These are phyloP conservation scores for Pezicula rhizophila DNA, from an alignment of 2,329 filamentous ascomycete genomes.

Conservation along the genomic window DNA sequence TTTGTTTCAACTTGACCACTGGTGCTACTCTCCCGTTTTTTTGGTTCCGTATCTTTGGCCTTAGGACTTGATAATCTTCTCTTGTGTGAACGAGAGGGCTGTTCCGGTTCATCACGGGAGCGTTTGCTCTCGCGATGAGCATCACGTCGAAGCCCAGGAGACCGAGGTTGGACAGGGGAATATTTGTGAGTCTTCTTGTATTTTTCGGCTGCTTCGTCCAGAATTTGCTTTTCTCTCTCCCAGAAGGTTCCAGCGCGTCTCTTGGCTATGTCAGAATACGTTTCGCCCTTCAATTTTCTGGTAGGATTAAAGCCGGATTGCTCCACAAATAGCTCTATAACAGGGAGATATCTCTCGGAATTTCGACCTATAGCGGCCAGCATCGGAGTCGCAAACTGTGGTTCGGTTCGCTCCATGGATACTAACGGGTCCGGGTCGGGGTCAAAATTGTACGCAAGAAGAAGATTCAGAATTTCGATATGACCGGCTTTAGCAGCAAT, in stretches of 20 bases:
- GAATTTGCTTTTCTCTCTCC: constrained; percentile 77
- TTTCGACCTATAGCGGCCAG: constrained; percentile 86
- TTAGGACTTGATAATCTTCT: constrained; percentile 19
- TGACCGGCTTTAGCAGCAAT: constrained; percentile 90
- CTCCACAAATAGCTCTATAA: constrained; percentile 72
- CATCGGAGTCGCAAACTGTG: constrained; percentile 84
- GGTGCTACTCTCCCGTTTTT: constrained; percentile 8
- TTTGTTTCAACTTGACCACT: neutral
- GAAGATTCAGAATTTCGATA: constrained; percentile 41
- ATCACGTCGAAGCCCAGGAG: constrained; percentile 38
- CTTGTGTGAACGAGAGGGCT: constrained; percentile 19
- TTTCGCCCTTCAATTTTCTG: constrained; percentile 64
- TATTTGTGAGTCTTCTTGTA: constrained; percentile 47
- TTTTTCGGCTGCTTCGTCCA: constrained; percentile 70
- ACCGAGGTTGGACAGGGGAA: constrained; percentile 41
- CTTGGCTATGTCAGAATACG: constrained; percentile 82
- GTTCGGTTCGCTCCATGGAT: constrained; percentile 31
- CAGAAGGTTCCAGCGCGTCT: constrained; percentile 80
- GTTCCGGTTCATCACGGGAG: constrained; percentile 15
- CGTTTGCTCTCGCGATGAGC: constrained; percentile 18
- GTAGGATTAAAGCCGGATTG: constrained; percentile 79
- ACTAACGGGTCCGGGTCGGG: constrained; percentile 63
- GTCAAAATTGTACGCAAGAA: constrained; percentile 47
- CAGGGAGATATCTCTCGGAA: constrained; percentile 67
- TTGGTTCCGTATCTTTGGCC: constrained; percentile 15